These are phyloP conservation scores for Hansfordia pulvinata DNA, from an alignment of 2,329 filamentous ascomycete genomes.

Conservation along the genomic window DNA sequence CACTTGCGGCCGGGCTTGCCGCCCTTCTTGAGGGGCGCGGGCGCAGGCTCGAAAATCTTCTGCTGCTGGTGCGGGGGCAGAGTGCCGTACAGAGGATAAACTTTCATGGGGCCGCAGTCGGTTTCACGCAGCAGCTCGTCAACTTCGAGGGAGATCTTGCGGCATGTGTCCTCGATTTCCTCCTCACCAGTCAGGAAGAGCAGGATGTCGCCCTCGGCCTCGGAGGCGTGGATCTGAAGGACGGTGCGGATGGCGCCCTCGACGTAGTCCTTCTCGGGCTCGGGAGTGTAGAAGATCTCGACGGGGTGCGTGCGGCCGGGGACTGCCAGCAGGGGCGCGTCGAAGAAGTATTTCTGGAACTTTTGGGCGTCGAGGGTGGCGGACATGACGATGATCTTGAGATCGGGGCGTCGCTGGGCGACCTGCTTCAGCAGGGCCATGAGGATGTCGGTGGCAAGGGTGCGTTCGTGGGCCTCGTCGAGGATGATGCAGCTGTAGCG, in stretches of 20 bases:
- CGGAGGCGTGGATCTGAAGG: constrained; percentile 87
- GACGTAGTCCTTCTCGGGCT: constrained; percentile 92
- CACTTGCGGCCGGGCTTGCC: constrained; percentile 85
- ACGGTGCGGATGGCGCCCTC: constrained; percentile 92
- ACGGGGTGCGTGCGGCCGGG: constrained; percentile 92
- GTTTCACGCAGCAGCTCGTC: constrained; percentile 88
- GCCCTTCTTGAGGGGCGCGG: constrained; percentile 55
- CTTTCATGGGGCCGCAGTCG: constrained; percentile 75
- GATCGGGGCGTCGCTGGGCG: constrained; percentile 63
- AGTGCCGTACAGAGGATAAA: constrained; percentile 90
- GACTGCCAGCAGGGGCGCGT: constrained; percentile 84
- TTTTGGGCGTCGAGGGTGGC: constrained; percentile 95
- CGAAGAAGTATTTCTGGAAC: constrained; percentile 94
- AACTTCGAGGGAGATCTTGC: constrained; percentile 80
- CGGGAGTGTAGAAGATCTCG: constrained; percentile 96
- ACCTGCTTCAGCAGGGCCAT: constrained; percentile 95
- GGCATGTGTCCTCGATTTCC: constrained; percentile 91
- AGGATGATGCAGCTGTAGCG: constrained; percentile 97
- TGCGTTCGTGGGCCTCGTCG: constrained; percentile 96
- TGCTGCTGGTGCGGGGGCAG: constrained; percentile 89
- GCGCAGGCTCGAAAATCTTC: constrained; percentile 85
- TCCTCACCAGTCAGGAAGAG: constrained; percentile 96
- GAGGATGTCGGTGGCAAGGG: constrained; percentile 89
- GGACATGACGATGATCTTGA: constrained; percentile 99
- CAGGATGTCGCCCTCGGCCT: constrained; percentile 83